Conservation (phyloP, 225 moss, liverwort and hornwort genomes). For the Bryum argenteum region DNA sequence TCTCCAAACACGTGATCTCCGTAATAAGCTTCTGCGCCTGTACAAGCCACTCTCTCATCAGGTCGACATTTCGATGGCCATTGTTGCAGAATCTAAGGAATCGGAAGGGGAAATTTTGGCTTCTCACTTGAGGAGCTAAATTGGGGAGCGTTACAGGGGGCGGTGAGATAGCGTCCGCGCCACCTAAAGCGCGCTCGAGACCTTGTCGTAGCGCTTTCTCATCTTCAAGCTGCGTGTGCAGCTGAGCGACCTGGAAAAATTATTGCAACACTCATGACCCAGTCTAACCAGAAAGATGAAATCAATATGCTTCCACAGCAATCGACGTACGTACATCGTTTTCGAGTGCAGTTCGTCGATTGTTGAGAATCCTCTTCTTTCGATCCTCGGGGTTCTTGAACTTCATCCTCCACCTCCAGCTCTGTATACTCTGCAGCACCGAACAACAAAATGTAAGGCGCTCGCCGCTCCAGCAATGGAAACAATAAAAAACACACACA, state of each 20-base stretch:
- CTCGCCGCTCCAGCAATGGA: no score
- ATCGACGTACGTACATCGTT: constrained; percentile 72
- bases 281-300: constrained; percentile 14
- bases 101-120: not conserved
- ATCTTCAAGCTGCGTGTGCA: constrained; percentile 75
- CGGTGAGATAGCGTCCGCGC: constrained; percentile 18
- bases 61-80: no score
- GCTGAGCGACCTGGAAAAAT: constrained; percentile 72
- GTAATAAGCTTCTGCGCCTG: constrained; percentile 84
- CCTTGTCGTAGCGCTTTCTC: constrained; percentile 74
- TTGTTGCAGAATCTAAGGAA: not conserved
- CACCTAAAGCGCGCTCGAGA: constrained; percentile 70
- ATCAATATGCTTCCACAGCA: not conserved
- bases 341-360: constrained; percentile 77
- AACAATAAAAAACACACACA: not conserved
- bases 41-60: not conserved
- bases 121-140: constrained; percentile 57
- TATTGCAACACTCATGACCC: not conserved
- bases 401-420: constrained; percentile 87
- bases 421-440: constrained; percentile 62
- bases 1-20: constrained; percentile 76
- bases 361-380: constrained; percentile 68
- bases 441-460: not conserved
- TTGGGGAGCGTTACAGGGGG: constrained; percentile 27
- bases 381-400: constrained; percentile 74